Conservation (phyloP, 768 basidiomycete species). For the Megacollybia marginata region DNA sequence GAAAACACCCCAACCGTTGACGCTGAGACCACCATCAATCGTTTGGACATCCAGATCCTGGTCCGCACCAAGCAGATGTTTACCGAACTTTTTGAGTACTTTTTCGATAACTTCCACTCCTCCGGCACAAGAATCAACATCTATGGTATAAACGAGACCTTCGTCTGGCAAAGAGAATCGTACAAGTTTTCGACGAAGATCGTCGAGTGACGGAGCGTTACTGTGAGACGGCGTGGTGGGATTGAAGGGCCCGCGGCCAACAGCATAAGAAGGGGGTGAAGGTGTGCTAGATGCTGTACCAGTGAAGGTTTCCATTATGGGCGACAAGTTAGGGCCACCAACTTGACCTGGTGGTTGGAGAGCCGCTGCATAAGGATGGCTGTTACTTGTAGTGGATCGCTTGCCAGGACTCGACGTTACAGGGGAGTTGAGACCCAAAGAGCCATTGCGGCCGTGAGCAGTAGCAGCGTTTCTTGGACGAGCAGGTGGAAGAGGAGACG, state of each 20-base stretch:
- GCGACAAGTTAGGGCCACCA: constrained; percentile 48
- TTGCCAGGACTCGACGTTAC: constrained; percentile 27
- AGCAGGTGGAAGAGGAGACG: constrained; percentile 33
- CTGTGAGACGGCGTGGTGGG: constrained; percentile 34
- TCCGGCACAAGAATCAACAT: constrained; percentile 71
- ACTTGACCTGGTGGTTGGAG: constrained; percentile 24
- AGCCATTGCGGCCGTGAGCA: constrained; percentile 46
- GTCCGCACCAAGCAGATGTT: constrained; percentile 22
- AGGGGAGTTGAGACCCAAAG: constrained; percentile 38
- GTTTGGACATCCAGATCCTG: constrained; percentile 45
- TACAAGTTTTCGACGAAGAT: constrained; percentile 76
- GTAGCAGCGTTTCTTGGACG: constrained; percentile 21
- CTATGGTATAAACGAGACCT: constrained; percentile 67
- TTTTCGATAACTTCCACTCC: constrained; percentile 85
- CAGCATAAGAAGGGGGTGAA: constrained; percentile 44
- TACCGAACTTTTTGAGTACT: constrained; percentile 86
- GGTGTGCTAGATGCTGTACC: constrained; percentile 30
- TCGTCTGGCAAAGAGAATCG: constrained; percentile 87
- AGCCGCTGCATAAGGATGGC: constrained; percentile 50
- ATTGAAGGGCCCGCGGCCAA: constrained; percentile 56
- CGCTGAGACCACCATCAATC: constrained; percentile 67
- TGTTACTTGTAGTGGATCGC: constrained; percentile 32
- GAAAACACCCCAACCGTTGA: constrained; percentile 89
- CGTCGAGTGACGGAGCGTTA: constrained; percentile 55
- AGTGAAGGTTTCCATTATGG: constrained; percentile 62